Percentiles rank a stretch among this genome's conserved stretches.
Evolutionary conservation across 176 grass and related monocot genomes (phyloP).

Genomic region (Tuctoria greenei): DNA sequence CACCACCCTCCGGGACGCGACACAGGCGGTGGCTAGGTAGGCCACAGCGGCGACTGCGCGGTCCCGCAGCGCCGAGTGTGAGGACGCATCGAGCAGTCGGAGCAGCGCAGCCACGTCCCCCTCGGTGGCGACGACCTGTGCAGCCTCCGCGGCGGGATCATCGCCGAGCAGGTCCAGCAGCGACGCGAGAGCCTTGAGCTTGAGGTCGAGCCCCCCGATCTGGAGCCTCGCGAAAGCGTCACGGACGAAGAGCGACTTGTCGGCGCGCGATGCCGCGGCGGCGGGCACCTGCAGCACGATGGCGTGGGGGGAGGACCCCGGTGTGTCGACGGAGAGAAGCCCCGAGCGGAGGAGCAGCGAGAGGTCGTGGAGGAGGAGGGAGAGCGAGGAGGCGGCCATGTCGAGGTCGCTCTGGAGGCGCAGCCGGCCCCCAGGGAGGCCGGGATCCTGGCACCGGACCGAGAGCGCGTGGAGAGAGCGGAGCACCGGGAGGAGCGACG

Average conservation of each 20-base stretch:
- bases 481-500: slow-evolving; percentile 48
- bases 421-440: slow-evolving; percentile 61
- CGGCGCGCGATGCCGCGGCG: slow-evolving; percentile 42
- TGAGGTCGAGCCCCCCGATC: slow-evolving; percentile 79
- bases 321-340: slow-evolving; percentile 30
- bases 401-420: slow-evolving; percentile 82
- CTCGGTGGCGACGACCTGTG: slow-evolving; percentile 51
- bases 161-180: slow-evolving; percentile 59
- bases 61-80: slow-evolving; percentile 65
- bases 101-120: slow-evolving; percentile 60
- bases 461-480: slow-evolving; percentile 55
- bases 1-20: slow-evolving; percentile 52
- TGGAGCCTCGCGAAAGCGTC: slow-evolving; percentile 82
- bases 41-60: slow-evolving; percentile 49
- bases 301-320: slow-evolving; percentile 37
- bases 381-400: slow-evolving; percentile 65
- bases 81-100: slow-evolving; percentile 70
- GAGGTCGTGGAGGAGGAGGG: slow-evolving; percentile 74
- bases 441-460: slow-evolving; percentile 57
- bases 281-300: slow-evolving; percentile 69
- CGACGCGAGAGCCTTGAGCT: slow-evolving; percentile 70
- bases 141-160: slow-evolving; percentile 41
- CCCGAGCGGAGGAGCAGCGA: slow-evolving; percentile 53
- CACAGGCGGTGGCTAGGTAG: slow-evolving; percentile 52
- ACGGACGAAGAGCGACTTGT: slow-evolving; percentile 67